Base-by-base conservation (phyloP, 495 filamentous ascomycete genomes). In the Annulohypoxylon stygium region DNA sequence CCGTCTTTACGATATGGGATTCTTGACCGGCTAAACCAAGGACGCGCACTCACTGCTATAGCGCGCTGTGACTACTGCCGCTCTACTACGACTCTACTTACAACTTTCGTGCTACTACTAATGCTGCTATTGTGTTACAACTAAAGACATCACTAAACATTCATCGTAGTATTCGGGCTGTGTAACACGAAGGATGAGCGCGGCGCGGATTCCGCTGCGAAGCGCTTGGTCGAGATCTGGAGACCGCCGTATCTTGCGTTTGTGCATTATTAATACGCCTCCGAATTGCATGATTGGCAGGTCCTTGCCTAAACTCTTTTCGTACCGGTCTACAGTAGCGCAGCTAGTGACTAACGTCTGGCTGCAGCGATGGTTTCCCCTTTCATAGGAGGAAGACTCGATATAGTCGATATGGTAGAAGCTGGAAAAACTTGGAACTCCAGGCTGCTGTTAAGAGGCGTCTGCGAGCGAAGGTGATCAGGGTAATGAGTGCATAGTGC, bases 321-420 rank as follows among this genome's bases (percentile, higher is more conserved):
- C 36, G 53, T 62, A 8, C 45, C 16, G 53, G 60, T 73, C 43
- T 68, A 64, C 51, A 65, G 45, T 65, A 61, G 65, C 20, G 59
- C 48, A 73, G 55, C 60, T 26, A 36, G 9, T 58, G 14, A n/a
- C 20, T 37, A 33, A 16, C 18, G 4, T 3, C 14, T 55, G 16
- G 36, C 59, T 18, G 26, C 30, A 57, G 34, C 43, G 14, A 53
- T 33, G 43, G 43, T 33, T 51, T 37, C 30, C 34, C 41, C 18
- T 59, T 64, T 57, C 36, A 55, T 47, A 36, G 67, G 33, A 43
- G 30, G 50, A n/a, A 39, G 14, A 47, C 48, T 33, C 20, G 9
- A 61, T 43, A 39, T 10, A 43, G 43, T 48, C 30, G 30, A 30
- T 30, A 30, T 30, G 5, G 30, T 30, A 3, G 30, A 30, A 69